These are phyloP conservation scores for Ceratobasidium sp. DNA, from an alignment of 1,284 basidiomycete species.

Conservation along the genomic window DNA sequence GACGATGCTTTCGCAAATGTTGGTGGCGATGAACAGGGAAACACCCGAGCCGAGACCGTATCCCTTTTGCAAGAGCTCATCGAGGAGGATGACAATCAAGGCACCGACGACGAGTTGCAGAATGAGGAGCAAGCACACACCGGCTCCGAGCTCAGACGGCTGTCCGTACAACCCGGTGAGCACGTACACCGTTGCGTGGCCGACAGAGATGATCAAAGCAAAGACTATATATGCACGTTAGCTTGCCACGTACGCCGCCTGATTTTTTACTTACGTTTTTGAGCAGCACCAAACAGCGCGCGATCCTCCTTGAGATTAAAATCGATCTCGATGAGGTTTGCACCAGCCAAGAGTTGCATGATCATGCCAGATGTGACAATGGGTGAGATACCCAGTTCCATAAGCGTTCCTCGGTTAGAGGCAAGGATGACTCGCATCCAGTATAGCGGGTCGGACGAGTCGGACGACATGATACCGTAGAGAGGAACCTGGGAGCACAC, in stretches of 20 bases:
- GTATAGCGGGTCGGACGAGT: constrained; percentile 97
- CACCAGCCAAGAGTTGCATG: constrained; percentile 97
- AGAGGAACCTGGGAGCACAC: constrained; percentile 96
- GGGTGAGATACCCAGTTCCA: constrained; percentile 98
- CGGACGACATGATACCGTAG: constrained; percentile 97
- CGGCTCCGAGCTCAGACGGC: constrained; percentile 91
- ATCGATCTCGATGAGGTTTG: constrained; percentile 97
- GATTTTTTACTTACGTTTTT: constrained; percentile 78
- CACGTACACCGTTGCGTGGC: constrained; percentile 97
- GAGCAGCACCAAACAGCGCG: constrained; percentile 92
- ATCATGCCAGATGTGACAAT: constrained; percentile 99
- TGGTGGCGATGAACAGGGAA: constrained; percentile 98
- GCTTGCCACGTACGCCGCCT: constrained; percentile 6
- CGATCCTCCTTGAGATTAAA: constrained; percentile 97
- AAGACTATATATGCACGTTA: constrained; percentile 64
- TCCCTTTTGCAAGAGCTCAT: constrained; percentile 98
- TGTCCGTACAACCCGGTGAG: constrained; percentile 96
- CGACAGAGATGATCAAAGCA: constrained; percentile 93
- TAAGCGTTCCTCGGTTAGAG: constrained; percentile 96
- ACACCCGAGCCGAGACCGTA: constrained; percentile 99
- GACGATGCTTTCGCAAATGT: constrained; percentile 98
- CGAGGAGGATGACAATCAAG: constrained; percentile 96
- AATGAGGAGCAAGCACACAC: constrained; percentile 92
- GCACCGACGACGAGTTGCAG: constrained; percentile 93
- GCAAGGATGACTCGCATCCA: constrained; percentile 99